Evolutionary conservation across 305 asterid species (phyloP).

Genomic region (Fraxinus greggii): DNA sequence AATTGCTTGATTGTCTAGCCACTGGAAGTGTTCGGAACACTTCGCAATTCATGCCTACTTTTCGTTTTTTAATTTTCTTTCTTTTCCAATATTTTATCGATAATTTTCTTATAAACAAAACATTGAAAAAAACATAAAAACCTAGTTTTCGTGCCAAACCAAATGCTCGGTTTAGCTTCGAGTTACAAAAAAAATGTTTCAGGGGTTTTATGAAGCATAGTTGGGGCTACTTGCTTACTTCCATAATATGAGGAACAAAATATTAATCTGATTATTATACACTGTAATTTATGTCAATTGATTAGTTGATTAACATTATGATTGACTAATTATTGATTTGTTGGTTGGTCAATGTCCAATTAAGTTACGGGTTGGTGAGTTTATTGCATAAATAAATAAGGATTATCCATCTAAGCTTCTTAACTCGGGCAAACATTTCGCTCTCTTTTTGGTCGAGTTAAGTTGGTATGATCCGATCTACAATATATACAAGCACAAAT

Average conservation of each 20-base stretch:
- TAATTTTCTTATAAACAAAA: constrained; percentile 23
- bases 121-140: background rate
- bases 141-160: background rate
- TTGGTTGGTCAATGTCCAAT: constrained; percentile 27
- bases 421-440: background rate
- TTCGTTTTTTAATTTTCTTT: background rate
- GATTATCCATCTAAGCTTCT: background rate
- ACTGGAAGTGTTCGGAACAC: too few relatives aligned
- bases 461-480: background rate
- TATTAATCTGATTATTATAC: background rate
- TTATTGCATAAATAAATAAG: background rate
- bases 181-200: background rate
- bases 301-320: background rate
- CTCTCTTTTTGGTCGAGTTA: background rate
- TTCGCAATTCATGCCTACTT: constrained; percentile 20
- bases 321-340: constrained; percentile 19
- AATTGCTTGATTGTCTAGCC: too few relatives aligned
- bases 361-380: background rate
- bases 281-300: background rate
- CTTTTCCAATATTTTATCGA: background rate
- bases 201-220: background rate
- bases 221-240: background rate
- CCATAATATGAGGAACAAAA: background rate
- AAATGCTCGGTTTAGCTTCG: background rate
- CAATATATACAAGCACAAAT: background rate